Evolutionary conservation across 495 filamentous ascomycete species (phyloP).

Genomic region (Aspergillus sclerotioniger): DNA sequence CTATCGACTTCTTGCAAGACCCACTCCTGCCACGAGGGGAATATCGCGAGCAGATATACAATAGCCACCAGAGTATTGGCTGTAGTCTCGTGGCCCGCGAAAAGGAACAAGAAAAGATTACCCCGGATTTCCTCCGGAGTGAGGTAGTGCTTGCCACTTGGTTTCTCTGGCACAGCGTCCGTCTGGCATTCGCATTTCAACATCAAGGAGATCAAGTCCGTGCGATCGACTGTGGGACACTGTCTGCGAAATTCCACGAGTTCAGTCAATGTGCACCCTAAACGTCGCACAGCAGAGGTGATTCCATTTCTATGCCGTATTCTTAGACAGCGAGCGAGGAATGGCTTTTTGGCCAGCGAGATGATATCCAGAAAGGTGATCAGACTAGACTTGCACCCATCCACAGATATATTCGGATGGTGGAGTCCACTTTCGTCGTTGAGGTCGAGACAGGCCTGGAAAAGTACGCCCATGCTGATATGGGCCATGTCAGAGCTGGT

Average conservation of each 20-base stretch:
- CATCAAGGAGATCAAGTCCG: conserved; percentile 9
- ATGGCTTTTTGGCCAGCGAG: too few relatives aligned
- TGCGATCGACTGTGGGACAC: too few relatives aligned
- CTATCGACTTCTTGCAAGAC: conserved; percentile 3
- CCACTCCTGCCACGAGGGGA: conserved; percentile 14
- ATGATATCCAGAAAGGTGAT: background rate
- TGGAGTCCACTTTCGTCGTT: background rate
- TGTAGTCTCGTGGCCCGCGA: conserved; percentile 17
- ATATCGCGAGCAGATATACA: conserved; percentile 10
- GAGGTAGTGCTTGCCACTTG: background rate
- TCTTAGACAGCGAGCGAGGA: too few relatives aligned
- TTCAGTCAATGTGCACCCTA: too few relatives aligned
- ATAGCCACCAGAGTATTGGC: conserved; percentile 11
- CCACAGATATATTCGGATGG: too few relatives aligned
- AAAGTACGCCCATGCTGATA: conserved; percentile 8
- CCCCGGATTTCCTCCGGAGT: conserved; percentile 1
- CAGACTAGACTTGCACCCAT: background rate
- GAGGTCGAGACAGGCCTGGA: conserved; percentile 3
- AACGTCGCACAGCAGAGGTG: too few relatives aligned
- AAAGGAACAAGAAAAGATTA: conserved; percentile 14
- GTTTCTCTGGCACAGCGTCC: too few relatives aligned
- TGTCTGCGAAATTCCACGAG: too few relatives aligned
- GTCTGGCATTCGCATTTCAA: background rate
- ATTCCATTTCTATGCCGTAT: too few relatives aligned
- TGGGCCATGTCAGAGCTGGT: conserved; percentile 7